Evolutionary conservation across 495 filamentous ascomycete genomes (phyloP).

Genomic region (Penicillium cinerascens): DNA sequence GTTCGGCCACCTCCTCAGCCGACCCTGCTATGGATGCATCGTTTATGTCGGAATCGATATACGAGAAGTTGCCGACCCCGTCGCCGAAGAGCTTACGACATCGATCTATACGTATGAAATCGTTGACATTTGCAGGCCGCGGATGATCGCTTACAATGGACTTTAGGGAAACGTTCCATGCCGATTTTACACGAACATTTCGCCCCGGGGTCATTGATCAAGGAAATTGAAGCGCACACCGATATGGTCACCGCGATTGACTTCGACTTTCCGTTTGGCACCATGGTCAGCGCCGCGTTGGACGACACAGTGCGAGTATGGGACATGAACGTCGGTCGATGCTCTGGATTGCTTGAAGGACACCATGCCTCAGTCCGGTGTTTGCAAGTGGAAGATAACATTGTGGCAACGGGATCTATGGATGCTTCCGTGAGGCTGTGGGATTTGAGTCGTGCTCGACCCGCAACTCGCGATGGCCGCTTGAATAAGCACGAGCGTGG

Average conservation of each 20-base stretch:
- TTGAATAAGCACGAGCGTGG: constrained; percentile 63
- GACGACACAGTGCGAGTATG: constrained; percentile 97
- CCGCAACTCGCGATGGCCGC: constrained; percentile 54
- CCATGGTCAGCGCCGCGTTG: constrained; percentile 88
- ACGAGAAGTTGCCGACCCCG: constrained; percentile 78
- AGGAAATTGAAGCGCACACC: constrained; percentile 80
- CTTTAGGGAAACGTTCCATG: constrained; percentile 70
- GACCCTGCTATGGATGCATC: constrained; percentile 57
- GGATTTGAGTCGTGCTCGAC: constrained; percentile 76
- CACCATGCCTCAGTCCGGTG: constrained; percentile 93
- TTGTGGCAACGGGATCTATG: constrained; percentile 92
- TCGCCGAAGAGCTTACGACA: constrained; percentile 61
- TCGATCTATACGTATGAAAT: constrained; percentile 51
- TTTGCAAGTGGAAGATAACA: constrained; percentile 91
- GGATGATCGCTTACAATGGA: constrained; percentile 8
- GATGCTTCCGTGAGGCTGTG: constrained; percentile 93
- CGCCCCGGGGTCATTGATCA: constrained; percentile 83
- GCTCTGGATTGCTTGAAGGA: constrained; percentile 85
- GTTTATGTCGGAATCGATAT: constrained; percentile 98
- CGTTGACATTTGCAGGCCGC: background rate
- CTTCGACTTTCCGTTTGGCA: constrained; percentile 94
- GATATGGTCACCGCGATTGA: constrained; percentile 89
- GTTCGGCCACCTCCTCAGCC: constrained; percentile 46
- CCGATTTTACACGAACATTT: constrained; percentile 95
- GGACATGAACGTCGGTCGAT: constrained; percentile 91